Evolutionary conservation across 495 filamentous ascomycete genomes (phyloP), one percentile per base, ranked within the genome.

Genomic region (Hyaloscypha bicolor): DNA sequence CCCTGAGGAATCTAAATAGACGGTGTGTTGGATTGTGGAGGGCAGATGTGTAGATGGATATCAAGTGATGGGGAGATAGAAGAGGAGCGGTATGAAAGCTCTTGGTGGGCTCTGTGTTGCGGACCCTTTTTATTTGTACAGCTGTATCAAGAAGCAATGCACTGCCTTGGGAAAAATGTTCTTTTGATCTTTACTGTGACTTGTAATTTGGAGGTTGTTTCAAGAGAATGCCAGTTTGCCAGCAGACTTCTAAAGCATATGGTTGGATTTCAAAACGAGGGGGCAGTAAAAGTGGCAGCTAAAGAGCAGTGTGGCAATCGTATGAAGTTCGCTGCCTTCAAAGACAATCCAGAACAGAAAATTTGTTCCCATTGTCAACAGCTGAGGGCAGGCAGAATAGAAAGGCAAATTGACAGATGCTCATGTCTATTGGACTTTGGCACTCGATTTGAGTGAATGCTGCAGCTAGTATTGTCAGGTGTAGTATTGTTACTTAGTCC

Each of bases 1-100:
- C 81, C 96, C 95, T 65, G 87, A 93, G 76, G 68, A 65, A 55
- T 19, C 68, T 14, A 73, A 71, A 63, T 73, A 73, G 66, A 69
- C 39, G 53, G 48, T 21, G 58, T 39, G 37, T 45, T 63, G 57
- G 35, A 65, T 58, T 39, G 48, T 62, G 65, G 60, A 33, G 45
- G 39, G 29, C 14, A 56, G 45, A 51, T 11, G 30, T 69, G 60
- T 71, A 69, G 45, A 73, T 71, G 66, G 55, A 63, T 67, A 63
- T 65, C 39, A 65, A 9, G 31, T 58, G 61, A 53, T 57, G 67
- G 52, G 42, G 59, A 37, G 29, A 62, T 64, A 66, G 60, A 67
- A 53, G 39, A 25, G 33, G 45, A 62, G 68, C 29, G 63, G 31
- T 22, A 6, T 66, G 39, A 48, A 63, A 61, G 60, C 60, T 56